Conservation (phyloP, 805 yeast species). For the Zygosaccharomyces siamensis region DNA sequence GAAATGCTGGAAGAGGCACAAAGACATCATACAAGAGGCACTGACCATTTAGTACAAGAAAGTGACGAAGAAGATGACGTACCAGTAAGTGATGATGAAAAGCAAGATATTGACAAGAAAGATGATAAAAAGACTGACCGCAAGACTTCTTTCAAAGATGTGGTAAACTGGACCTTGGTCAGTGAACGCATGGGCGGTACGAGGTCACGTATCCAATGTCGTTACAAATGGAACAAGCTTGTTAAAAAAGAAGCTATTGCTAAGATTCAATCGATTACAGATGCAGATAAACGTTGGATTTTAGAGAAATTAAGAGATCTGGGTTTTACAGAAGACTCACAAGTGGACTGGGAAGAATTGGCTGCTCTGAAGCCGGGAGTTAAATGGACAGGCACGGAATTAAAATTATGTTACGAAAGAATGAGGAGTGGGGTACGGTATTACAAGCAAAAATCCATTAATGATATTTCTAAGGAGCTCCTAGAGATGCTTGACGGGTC, state of each 20-base stretch:
- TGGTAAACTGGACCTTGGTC: conserved; percentile 86
- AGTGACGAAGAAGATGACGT: conserved; percentile 17
- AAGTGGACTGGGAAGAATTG: conserved; percentile 52
- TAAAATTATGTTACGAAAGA: conserved; percentile 56
- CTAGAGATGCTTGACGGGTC: conserved; percentile 22
- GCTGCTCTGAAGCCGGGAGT: conserved; percentile 43
- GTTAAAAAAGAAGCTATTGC: conserved; percentile 51
- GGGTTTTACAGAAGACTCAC: conserved; percentile 39
- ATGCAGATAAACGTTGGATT: conserved; percentile 48
- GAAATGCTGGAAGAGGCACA: conserved; percentile 41
- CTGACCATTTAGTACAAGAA: conserved; percentile 15
- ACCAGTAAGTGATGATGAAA: conserved; percentile 19
- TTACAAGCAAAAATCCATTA: conserved; percentile 37
- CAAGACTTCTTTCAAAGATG: conserved; percentile 34
- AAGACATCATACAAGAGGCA: conserved; percentile 15
- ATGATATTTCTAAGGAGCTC: conserved; percentile 34
- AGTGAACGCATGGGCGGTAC: conserved; percentile 86
- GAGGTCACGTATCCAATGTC: conserved; percentile 87
- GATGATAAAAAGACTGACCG: conserved; percentile 20
- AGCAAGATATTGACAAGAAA: conserved; percentile 14
- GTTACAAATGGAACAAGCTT: conserved; percentile 91
- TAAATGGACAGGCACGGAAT: conserved; percentile 57
- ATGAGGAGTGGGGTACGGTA: conserved; percentile 51
- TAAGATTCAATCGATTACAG: conserved; percentile 42
- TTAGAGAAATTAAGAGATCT: conserved; percentile 43